Evolutionary conservation across 495 filamentous ascomycete genomes (phyloP), one percentile per base, ranked within the genome.

Genomic region (Penicillium waksmanii): DNA sequence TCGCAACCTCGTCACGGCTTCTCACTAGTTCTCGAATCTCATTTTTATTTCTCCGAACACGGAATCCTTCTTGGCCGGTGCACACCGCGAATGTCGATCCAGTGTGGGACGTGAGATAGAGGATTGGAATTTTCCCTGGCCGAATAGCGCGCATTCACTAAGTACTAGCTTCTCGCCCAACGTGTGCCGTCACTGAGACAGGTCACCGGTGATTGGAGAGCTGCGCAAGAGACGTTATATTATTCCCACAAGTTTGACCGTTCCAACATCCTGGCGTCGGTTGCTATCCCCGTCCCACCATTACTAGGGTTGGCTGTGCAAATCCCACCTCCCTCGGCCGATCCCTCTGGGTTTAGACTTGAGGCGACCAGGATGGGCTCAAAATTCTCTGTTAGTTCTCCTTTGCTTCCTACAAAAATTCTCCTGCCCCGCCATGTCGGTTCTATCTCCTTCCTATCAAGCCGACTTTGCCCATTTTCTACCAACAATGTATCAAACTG

Each of bases 341-440:
- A 53, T 60, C 21, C 46, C 51, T 18, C 55, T 44, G 57, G 51
- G 55, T 36, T 44, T 44, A 42, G 44, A 49, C 17, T 43, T 21
- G 56, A 18, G 44, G 33, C 42, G 27, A 57, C 38, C 56, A 69
- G 38, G 35, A 69, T 66, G 68, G 61, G 55, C 55, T 48, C 62
- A 12, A 70, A 53, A 63, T 51, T 50, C 53, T 59, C 66, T 36
- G 68, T 71, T 57, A 68, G 68, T 56, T 31, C 11, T 19, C 4
- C 36, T 38, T 57, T 31, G 4, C 17, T 33, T 42, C 36, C 42
- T 17, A 56, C n/a, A 17, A 44, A 44, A 44, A 36, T 61, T 48
- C 46, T 48, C 46, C 46, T 27, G 10, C 46, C 15, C 12, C 43
- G 21, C 27, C 34, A 52, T 61, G 18, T 51, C 17, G 13, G 38